Evolutionary conservation across 2,329 filamentous ascomycete species (phyloP), one percentile per base, ranked within the genome.

Genomic region (Botrytis galanthina): DNA sequence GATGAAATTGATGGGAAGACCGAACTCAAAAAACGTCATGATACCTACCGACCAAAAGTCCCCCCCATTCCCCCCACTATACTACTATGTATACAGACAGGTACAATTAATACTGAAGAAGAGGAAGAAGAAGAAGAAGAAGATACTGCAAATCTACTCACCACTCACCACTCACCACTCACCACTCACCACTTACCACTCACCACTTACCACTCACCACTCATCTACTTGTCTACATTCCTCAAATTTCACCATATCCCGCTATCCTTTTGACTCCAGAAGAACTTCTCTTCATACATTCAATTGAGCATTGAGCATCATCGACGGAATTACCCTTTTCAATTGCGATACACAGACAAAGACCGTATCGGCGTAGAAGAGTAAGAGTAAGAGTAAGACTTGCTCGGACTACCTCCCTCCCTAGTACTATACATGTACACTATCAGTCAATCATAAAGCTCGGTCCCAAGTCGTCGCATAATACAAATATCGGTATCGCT

Each of bases 391-490:
- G 14, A 26, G 63, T 32, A 57, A 57, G 51, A 29, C 64, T 54
- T 68, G 26, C 46, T 68, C 64, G 46, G 9, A 39, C 32, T 67
- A 26, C 12, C 48, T n/a, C 16, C 12, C 48, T n/a, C 16, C 6
- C 48, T n/a, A 16, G 48, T 54, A 54, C 64, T 54, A 3, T 51
- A 46, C 62, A 42, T n/a, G n/a, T 29, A 29, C n/a, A 57, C 51
- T 57, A 37, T 67, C 44, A 26, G 46, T 37, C 44, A 26, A 66
- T 51, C 44, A 35, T 48, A 54, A 67, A 51, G 22, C 46, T 67
- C 64, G 46, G 64, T 39, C 64, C 44, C 64, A 67, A 54, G 64
- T 37, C 64, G 64, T 67, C 64, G 64, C 64, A 67, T 39, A 67
- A 67, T 54, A 39, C 46, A 54, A 54, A 37, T 16, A 42, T 57